Evolutionary conservation across 176 grass and related monocot species (phyloP), one percentile per base, ranked within the genome.

Genomic region (Olyra latifolia): DNA sequence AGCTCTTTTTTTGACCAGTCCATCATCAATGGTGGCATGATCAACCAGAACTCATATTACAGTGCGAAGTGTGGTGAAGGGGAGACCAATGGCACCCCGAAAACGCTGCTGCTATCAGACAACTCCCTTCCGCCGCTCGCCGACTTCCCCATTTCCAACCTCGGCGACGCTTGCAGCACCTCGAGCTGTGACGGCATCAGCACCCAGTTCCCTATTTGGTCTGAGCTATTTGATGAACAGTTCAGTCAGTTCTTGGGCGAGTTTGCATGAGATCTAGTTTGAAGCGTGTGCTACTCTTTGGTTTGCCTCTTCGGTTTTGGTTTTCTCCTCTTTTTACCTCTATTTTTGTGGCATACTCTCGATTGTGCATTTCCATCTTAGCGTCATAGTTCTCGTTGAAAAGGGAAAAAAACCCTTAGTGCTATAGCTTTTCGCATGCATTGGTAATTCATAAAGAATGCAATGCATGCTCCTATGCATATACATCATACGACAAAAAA

Each of bases 51-150:
- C 25, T 42, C 61, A 10, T 76, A 89, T 15, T 86, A 83, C 47
- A 52, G 64, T 25, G 68, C 71, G 10, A 87, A 79, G 46, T 77
- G 62, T 15, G 77, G 72, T 44, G 80, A 82, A 16, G 82, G 74
- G 12, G 91, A 77, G 40, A 82, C 5, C 32, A 35, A 86, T 38
- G 76, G 62, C 49, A 84, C 55, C 49, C 78, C 85, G 54, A 94
- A 81, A 78, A 83, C 78, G 8, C 52, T 84, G 7, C 54, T 90
- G 79, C 27, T 64, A 20, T 82, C 91, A 30, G 84, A 93, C 50
- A 82, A 72, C 10, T 90, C 91, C 49, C 84, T 98, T 73, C 95
- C 95, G 65, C 90, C 86, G 11, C 92, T 94, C 58, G 56, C 85
- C 7, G 92, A 98, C 80, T 66, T 91, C 62, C 77, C 89, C 44